Base-by-base conservation (phyloP, 805 yeast genomes). In the Starmerella etchellsii region DNA sequence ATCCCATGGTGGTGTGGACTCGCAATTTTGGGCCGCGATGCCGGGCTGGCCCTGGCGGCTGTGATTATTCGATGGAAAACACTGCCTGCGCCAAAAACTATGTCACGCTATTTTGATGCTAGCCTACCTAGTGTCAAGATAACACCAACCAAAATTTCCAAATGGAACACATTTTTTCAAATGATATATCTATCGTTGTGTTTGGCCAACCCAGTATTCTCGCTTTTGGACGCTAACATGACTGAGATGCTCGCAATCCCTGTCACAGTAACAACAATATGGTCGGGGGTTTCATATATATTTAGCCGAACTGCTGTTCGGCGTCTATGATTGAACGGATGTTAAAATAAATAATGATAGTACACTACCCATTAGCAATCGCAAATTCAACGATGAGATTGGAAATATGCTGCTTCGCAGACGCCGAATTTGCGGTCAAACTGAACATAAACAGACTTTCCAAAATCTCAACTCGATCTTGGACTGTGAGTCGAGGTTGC, bases 101-200 rank as follows among this genome's bases (percentile, higher is more conserved):
- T 82, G 47, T 49, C 56, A 19, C 66, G 91, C 42, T 84, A 68
- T 57, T 77, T 84, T 70, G 94, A 91, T 58, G 71, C 88, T 60
- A 71, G 75, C 47, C 71, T 74, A 45, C 88, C 80, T 3, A 78
- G 85, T 20, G 94, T 84, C 1, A 83, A 81, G 43, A 94, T 93
- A 2, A 81, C 70, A 43, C 98, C 99, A 1, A 83, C 93, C 4
- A 64, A 68, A 29, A 74, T 93, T 20, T 84, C 95, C 11, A 88
- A 88, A 57, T 70, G 76, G 59, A 91, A 91, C 62, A 91, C 99
- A 0, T 83, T 78, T 1, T 69, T 91, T 46, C 99, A 91, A 58
- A 88, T 91, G 96, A 56, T 81, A 2, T 87, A 87, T 52, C 70
- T 91, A 33, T 95, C 80, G 0, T 55, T 68, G 14, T 70, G 74